A percentile compares a stretch with the other conserved stretches of the same genome.
These are phyloP conservation scores for Globisporangium cystogenes DNA, from an alignment of 352 stramenopile species.

Conservation along the genomic window DNA sequence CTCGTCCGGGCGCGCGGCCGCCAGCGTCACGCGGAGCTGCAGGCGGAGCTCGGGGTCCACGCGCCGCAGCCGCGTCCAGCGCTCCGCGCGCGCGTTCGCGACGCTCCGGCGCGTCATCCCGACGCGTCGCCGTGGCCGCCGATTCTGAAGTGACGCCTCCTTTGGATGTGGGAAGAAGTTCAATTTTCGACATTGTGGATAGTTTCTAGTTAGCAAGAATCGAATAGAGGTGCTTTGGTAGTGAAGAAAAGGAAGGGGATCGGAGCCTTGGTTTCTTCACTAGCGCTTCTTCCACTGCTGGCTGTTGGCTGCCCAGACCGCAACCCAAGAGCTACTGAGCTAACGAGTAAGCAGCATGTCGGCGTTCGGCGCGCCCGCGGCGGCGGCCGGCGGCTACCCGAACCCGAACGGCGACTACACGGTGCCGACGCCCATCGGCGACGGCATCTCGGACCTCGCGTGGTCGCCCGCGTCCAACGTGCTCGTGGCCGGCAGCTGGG, in stretches of 20 bases:
- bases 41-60: conserved; percentile 18
- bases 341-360: conserved; percentile 10
- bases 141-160: not conserved
- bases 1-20: conserved; percentile 18
- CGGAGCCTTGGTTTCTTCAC: not conserved
- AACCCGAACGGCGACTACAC: conserved; percentile 82
- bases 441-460: conserved; percentile 71
- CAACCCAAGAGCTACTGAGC: not conserved
- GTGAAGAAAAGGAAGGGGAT: not conserved
- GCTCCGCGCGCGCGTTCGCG: conserved; percentile 11
- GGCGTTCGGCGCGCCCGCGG: conserved; percentile 44
- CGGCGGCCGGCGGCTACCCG: conserved; percentile 39
- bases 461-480: conserved; percentile 76
- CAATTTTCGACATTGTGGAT: not conserved
- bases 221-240: not conserved
- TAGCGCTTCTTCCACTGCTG: not conserved
- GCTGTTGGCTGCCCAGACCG: not conserved
- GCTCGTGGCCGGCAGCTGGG: conserved; percentile 73
- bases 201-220: too few species aligned
- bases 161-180: too few species aligned
- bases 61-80: conserved; percentile 11
- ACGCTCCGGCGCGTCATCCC: conserved; percentile 1
- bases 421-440: conserved; percentile 51
- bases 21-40: conserved; percentile 34
- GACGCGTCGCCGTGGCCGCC: not conserved